Percentiles rank a stretch among this genome's conserved stretches.
Evolutionary conservation across 805 yeast species (phyloP).

Genomic region (Lipomyces sp.): DNA sequence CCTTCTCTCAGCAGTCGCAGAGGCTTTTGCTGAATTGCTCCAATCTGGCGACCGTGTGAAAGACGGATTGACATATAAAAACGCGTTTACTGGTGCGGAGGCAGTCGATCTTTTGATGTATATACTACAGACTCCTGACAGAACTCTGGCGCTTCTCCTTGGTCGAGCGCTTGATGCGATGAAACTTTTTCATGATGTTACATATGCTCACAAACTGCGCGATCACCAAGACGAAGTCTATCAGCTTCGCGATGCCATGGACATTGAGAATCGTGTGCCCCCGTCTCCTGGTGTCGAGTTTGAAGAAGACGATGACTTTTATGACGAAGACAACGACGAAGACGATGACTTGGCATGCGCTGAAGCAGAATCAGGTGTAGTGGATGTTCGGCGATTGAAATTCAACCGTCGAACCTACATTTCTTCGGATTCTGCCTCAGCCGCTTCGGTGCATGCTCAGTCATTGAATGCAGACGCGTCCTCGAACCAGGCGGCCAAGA

Average conservation of each 20-base stretch:
- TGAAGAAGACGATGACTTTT: slow-evolving; percentile 11
- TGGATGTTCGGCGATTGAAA: neutral
- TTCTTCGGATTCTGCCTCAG: slow-evolving; percentile 3
- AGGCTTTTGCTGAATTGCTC: slow-evolving; percentile 65
- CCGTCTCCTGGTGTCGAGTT: slow-evolving; percentile 25
- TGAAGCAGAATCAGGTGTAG: no score
- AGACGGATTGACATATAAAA: slow-evolving; percentile 87
- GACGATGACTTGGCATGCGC: no score
- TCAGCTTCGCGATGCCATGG: slow-evolving; percentile 50
- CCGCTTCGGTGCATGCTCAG: slow-evolving; percentile 1
- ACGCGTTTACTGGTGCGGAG: slow-evolving; percentile 88
- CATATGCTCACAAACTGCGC: slow-evolving; percentile 87
- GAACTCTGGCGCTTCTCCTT: slow-evolving; percentile 80
- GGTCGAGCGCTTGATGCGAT: slow-evolving; percentile 95
- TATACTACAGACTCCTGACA: slow-evolving; percentile 82
- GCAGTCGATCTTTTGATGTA: slow-evolving; percentile 89
- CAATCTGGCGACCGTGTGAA: slow-evolving; percentile 75
- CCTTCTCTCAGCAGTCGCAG: slow-evolving; percentile 77
- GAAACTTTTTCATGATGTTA: slow-evolving; percentile 89
- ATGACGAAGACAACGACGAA: slow-evolving; percentile 9
- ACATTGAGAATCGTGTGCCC: slow-evolving; percentile 13
- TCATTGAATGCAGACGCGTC: slow-evolving; percentile 4
- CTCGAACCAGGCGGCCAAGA: slow-evolving; percentile 22
- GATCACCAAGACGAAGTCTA: slow-evolving; percentile 87
- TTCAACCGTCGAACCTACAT: neutral